A percentile compares a stretch with the other conserved stretches of the same genome.
Evolutionary conservation across 176 grass and related monocot genomes (phyloP).

Genomic region (Luzula sylvatica): DNA sequence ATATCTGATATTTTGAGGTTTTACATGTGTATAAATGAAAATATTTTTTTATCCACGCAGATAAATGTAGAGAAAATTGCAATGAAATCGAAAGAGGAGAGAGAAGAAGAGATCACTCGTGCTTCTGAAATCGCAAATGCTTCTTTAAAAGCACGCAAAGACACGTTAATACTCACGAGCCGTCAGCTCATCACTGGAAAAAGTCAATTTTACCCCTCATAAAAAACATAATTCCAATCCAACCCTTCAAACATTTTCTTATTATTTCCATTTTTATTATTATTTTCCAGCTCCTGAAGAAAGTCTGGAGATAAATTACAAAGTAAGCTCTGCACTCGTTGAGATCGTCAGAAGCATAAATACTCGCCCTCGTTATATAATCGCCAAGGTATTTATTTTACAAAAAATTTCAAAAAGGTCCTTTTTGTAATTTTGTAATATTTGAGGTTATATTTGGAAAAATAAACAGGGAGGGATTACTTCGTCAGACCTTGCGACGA

Average conservation of each 20-base stretch:
- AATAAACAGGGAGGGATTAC: conserved; percentile 82
- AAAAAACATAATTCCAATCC: background rate
- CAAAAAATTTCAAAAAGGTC: background rate
- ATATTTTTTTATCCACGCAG: conserved; percentile 34
- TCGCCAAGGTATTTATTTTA: conserved; percentile 79
- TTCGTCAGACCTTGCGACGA: conserved; percentile 96
- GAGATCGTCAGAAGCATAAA: conserved; percentile 67
- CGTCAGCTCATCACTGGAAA: conserved; percentile 76
- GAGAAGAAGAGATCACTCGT: conserved; percentile 68
- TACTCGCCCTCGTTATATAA: conserved; percentile 60
- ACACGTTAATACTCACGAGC: conserved; percentile 85
- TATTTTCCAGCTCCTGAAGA: conserved; percentile 66
- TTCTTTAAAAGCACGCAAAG: conserved; percentile 61
- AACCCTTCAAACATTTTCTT: no score
- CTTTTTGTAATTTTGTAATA: no score
- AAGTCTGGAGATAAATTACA: conserved; percentile 93
- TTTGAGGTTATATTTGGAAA: no score
- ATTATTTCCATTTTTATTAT: background rate
- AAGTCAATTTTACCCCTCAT: conserved; percentile 23
- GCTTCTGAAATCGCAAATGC: conserved; percentile 61
- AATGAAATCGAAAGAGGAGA: conserved; percentile 58
- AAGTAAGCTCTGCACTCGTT: conserved; percentile 87
- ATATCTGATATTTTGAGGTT: background rate
- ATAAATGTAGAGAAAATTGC: conserved; percentile 80
- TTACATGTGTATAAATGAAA: conserved; percentile 11